Percentiles rank a stretch among this genome's conserved stretches.
These are phyloP conservation scores for Boletus mariae DNA, from an alignment of 1,284 basidiomycete species.

Conservation along the genomic window DNA sequence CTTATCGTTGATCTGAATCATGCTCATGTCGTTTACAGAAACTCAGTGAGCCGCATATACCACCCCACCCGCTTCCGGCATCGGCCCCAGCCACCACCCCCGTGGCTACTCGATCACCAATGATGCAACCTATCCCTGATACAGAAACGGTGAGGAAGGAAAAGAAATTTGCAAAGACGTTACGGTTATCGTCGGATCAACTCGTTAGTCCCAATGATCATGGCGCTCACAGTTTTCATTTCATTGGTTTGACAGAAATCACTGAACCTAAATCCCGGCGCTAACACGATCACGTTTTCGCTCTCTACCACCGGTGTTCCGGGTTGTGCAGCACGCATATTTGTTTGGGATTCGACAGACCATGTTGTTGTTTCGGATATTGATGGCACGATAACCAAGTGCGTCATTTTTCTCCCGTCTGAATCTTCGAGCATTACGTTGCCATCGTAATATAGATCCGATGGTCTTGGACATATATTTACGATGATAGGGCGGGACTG, in stretches of 20 bases:
- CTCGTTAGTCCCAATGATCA: slow-evolving; percentile 44
- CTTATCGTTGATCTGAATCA: background rate
- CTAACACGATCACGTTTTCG: slow-evolving; percentile 93
- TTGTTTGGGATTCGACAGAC: slow-evolving; percentile 92
- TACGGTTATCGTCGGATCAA: slow-evolving; percentile 84
- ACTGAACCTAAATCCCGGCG: slow-evolving; percentile 82
- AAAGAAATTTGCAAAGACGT: slow-evolving; percentile 84
- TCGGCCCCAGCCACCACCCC: slow-evolving; percentile 31
- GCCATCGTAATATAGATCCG: slow-evolving; percentile 59
- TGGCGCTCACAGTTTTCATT: slow-evolving; percentile 2
- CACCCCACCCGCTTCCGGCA: slow-evolving; percentile 10
- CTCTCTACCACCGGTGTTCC: slow-evolving; percentile 86
- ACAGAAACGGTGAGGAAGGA: slow-evolving; percentile 12
- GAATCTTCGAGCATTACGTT: background rate
- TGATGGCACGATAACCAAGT: slow-evolving; percentile 99
- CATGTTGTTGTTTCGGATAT: slow-evolving; percentile 95
- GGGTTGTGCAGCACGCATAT: slow-evolving; percentile 90
- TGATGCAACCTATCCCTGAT: slow-evolving; percentile 22
- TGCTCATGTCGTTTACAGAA: slow-evolving; percentile 16
- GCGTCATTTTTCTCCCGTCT: slow-evolving; percentile 18
- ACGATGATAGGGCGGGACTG: slow-evolving; percentile 99
- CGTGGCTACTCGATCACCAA: slow-evolving; percentile 16
- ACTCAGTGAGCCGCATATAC: slow-evolving; percentile 1
- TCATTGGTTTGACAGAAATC: slow-evolving; percentile 57
- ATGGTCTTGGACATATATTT: slow-evolving; percentile 96